Base-by-base conservation (phyloP, 768 basidiomycete species). In the Sporobolomyces phaffii region DNA sequence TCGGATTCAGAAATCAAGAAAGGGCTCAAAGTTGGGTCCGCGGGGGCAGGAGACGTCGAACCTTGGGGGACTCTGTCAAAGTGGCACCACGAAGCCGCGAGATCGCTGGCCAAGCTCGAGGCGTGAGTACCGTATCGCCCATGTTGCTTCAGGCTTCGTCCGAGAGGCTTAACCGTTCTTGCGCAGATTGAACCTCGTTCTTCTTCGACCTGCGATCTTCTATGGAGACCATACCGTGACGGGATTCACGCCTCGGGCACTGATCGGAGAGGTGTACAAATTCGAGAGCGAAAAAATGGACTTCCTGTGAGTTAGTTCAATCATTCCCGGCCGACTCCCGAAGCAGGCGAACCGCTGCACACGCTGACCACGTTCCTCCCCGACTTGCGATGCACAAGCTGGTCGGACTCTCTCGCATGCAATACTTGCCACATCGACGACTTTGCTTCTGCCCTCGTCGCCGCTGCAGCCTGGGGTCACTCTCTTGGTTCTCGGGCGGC, bases 161-260 rank as follows among this genome's bases (percentile, higher is more conserved):
- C 17, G 3, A 15, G 6, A 29, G 13, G 24, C 40, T 47, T 6
- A 4, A 17, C n/a, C 20, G 31, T 24, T 29, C 15, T 17, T 14
- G 26, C 4, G 24, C 50, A 72, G 70, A 2, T 59, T 74, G 38
- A 64, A 62, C 38, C 70, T 74, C n/a, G 73, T 74, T 14, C 59
- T 74, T 3, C 11, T 70, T 1, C 57, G 69, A 0, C 64, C 61
- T 0, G 65, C 49, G 2, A n/a, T 66, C 2, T 38, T 70, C 13
- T 70, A 66, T 31, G 69, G 69, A 0, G 26, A 47, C 5, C 50
- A 7, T 31, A 64, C 65, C 22, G 18, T 67, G 3, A 57, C 58
- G 0, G 69, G 69, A 1, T 24, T 65, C n/a, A 53, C 56, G 7
- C 66, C 50, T 3, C 56, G 58, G 0, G 29, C 1, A 28, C 44